Base-by-base conservation (phyloP, 2,329 filamentous ascomycete species). In the Diaporthe vaccinii region DNA sequence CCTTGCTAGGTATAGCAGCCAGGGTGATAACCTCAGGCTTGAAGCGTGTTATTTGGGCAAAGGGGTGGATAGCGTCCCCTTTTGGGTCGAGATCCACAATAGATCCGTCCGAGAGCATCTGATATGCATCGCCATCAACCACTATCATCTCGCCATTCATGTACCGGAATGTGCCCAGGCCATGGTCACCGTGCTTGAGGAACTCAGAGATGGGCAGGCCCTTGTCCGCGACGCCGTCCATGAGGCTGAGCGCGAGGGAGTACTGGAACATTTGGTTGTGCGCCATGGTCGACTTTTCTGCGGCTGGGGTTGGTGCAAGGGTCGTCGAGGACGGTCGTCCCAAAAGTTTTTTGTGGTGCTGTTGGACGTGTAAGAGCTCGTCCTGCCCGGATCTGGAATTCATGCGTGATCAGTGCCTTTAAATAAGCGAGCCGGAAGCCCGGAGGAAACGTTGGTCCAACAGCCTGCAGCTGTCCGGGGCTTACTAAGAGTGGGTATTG, bases 141-240 rank as follows among this genome's bases (percentile, higher is more conserved):
- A 84, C 76, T 62, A 84, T 82, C 82, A 84, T 83, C 78, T 84
- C 83, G 76, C 82, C 83, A 36, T 72, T 75, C 79, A 83, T 83
- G 79, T 78, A 58, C 36, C 78, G 78, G 76, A 84, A 84, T 4
- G 83, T 84, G 58, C 83, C 82, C 0, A 84, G 78, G 10, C 83
- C 83, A 76, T 82, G 81, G 78, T 83, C 78, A 71, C 82, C 82
- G 71, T 83, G 81, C 9, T 70, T 69, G 57, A 83, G 78, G 36
- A 83, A 76, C 4, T 73, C 72, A 0, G 79, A 75, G 44, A 83
- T 76, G 6, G 82, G 81, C 12, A 80, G 78, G 74, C 82, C 82
- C 39, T 80, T 78, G 25, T 80, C 79, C 51, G 82, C 82, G 41
- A 83, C 81, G 74, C 82, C 82, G 72, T 83, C 82, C 82, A 84